Evolutionary conservation across 2,329 filamentous ascomycete genomes (phyloP), one percentile per base, ranked within the genome.

Genomic region (Fonsecaea multimorphosa): DNA sequence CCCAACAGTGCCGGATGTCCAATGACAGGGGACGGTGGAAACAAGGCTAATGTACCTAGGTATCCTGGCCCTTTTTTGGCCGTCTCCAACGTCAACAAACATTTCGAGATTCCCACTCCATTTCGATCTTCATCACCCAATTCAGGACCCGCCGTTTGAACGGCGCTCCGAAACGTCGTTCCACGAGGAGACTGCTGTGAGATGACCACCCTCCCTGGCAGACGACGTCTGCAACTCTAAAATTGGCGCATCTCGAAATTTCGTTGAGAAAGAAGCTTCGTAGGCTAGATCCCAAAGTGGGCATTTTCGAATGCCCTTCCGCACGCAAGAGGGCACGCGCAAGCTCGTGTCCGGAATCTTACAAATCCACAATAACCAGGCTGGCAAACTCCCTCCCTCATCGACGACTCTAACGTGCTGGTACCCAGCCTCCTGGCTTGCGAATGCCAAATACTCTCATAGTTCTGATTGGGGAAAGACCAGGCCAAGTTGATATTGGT

Each of bases 361-460:
- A 64, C 54, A 58, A 58, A 64, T 64, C 22, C 34, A 46, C 38
- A 27, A 36, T 60, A 55, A 38, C 55, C 51, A 55, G 46, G 56
- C 49, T 46, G 22, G 19, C 9, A 32, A 9, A 40, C 22, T 11
- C 56, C 31, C 36, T 27, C 16, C 22, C 7, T 27, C 12, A 46
- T n/a, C n/a, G n/a, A n/a, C n/a, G n/a, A n/a, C 29, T 32, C 24
- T 38, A 22, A n/a, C 16, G n/a, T 59, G 40, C 27, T 65, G 11
- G 36, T 29, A 54, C 64, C 62, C 54, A 66, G 59, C 64, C 59
- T 66, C 57, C 22, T 32, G 32, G 29, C 54, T 63, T 63, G 61
- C 61, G 61, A 64, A 53, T 54, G n/a, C 49, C 34, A 11, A 29
- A n/a, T 53, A 16, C 44, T 27, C 19, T 49, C 1, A 49, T 49